Conservation (phyloP, 2,329 filamentous ascomycete genomes). For the Fusarium hostae region DNA sequence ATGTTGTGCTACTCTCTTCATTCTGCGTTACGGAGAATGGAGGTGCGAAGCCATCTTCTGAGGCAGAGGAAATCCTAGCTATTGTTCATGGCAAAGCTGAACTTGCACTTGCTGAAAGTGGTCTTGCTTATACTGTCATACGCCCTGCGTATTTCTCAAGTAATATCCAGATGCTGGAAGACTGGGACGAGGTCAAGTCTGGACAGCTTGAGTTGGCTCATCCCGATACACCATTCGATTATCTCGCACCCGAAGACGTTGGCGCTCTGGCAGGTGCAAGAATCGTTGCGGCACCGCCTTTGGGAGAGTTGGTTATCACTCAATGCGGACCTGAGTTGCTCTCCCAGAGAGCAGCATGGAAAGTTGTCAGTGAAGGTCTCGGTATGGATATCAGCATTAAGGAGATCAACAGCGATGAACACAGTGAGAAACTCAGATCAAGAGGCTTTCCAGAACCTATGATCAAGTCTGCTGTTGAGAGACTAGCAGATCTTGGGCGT, state of each 20-base stretch:
- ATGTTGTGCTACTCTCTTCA: conserved; percentile 12
- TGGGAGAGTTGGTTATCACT: not conserved
- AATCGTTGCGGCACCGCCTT: not conserved
- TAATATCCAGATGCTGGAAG: conserved; percentile 6
- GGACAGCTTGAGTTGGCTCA: not conserved
- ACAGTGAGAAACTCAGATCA: not conserved
- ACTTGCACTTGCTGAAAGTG: conserved; percentile 4
- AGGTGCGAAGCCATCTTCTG: not conserved
- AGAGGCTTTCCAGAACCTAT: not conserved
- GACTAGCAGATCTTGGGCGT: not conserved
- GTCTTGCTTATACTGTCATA: not conserved
- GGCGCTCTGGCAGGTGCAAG: conserved; percentile 1
- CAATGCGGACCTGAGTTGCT: conserved; percentile 21
- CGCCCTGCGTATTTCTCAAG: conserved; percentile 19
- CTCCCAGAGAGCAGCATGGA: conserved; percentile 1
- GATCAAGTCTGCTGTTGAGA: not conserved
- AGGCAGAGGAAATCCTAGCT: not conserved
- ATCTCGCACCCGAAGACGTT: conserved; percentile 24
- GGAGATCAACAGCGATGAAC: not conserved
- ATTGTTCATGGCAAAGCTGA: conserved; percentile 13
- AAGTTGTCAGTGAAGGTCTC: not conserved
- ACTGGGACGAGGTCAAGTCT: not conserved
- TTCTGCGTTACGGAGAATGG: not conserved
- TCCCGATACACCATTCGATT: conserved; percentile 5
- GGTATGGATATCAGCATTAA: not conserved